phyloP scores from a whole-genome alignment of 768 basidiomycete genomes.

The Clitopilus hobsonii region DNA sequence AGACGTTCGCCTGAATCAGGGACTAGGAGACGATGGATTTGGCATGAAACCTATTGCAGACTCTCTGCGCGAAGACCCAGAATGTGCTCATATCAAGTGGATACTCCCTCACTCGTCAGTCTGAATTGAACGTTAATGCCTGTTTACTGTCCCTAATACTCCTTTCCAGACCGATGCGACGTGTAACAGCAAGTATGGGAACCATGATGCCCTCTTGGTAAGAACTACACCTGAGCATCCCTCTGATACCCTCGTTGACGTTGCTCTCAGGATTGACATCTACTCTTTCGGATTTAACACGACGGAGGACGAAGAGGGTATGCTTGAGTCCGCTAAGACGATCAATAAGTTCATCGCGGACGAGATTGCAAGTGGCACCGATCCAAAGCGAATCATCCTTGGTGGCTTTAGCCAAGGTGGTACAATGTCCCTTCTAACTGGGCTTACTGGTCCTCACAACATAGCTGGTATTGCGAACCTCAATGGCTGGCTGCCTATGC shows the following conservation, averaged over 20 bases:
- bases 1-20: constrained; percentile 33
- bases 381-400: constrained; percentile 68
- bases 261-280: constrained; percentile 70
- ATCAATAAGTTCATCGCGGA: constrained; percentile 67
- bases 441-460: constrained; percentile 59
- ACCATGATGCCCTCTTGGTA: constrained; percentile 77
- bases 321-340: constrained; percentile 57
- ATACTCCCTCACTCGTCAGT: constrained; percentile 79
- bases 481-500: constrained; percentile 78
- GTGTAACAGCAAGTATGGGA: constrained; percentile 74
- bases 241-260: constrained; percentile 4
- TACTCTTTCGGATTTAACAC: constrained; percentile 54
- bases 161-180: constrained; percentile 41
- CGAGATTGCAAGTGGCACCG: constrained; percentile 71
- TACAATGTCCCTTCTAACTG: constrained; percentile 73
- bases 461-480: constrained; percentile 70
- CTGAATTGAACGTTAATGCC: constrained; percentile 2
- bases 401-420: constrained; percentile 91
- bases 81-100: constrained; percentile 81
- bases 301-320: constrained; percentile 72
- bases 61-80: constrained; percentile 50
- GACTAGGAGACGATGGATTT: constrained; percentile 68
- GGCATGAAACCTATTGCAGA: constrained; percentile 79
- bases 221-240: constrained; percentile 8
- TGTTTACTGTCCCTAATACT: constrained; percentile 2